A percentile compares a stretch with the other conserved stretches of the same genome.
Conservation (phyloP, 1,139 yeast species). For the Saccharomyces hybrid region DNA sequence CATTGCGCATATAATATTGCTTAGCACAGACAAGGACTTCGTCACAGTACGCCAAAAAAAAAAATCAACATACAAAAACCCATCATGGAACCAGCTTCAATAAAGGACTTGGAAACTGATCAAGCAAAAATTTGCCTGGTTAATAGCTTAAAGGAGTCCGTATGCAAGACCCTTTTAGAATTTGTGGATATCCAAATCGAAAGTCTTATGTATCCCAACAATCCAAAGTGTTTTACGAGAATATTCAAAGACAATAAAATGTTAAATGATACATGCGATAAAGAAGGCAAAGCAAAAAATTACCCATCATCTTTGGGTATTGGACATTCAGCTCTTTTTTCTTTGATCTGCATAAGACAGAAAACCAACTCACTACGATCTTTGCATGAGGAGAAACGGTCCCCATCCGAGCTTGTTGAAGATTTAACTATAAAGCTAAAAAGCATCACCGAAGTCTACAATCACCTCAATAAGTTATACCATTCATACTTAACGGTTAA, state of each 20-base stretch:
- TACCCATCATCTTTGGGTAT: not conserved
- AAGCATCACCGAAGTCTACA: not conserved
- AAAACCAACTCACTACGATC: not conserved
- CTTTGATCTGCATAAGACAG: not conserved
- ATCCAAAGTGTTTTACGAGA: slow-evolving; percentile 1
- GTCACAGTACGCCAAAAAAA: not conserved
- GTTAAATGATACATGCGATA: not conserved
- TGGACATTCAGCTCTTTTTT: not conserved
- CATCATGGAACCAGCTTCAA: not conserved
- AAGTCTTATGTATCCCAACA: slow-evolving; percentile 22
- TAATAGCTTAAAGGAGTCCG: slow-evolving; percentile 11
- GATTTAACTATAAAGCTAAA: not conserved
- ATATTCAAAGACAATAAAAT: not conserved
- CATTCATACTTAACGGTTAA: not conserved
- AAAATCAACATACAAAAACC: not conserved
- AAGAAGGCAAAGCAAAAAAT: not conserved
- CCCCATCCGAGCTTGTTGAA: not conserved
- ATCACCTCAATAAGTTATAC: not conserved
- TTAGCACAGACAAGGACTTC: too few relatives aligned
- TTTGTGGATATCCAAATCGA: slow-evolving; percentile 23
- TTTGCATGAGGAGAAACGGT: not conserved
- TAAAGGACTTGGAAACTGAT: not conserved
- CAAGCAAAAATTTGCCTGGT: not conserved
- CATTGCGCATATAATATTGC: too few relatives aligned
- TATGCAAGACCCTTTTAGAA: slow-evolving; percentile 15